These are phyloP conservation scores for Arxiozyma slooffiae DNA, from an alignment of 1,139 yeast species.

Conservation along the genomic window DNA sequence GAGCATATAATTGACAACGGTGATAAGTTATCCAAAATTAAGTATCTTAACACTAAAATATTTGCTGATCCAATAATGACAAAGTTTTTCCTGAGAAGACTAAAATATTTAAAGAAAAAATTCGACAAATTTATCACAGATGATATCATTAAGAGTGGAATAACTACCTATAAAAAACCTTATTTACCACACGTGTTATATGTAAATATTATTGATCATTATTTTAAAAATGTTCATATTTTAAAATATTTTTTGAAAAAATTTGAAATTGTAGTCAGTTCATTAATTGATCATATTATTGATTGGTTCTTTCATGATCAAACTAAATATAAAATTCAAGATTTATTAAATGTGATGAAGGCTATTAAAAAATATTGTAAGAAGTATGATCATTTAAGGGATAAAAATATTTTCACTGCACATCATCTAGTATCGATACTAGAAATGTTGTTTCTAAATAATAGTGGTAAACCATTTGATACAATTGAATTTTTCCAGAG, in stretches of 20 bases:
- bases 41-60: not conserved
- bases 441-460: not conserved
- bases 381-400: conserved; percentile 4
- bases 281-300: conserved; percentile 10
- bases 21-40: not conserved
- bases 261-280: conserved; percentile 12
- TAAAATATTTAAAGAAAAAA: not conserved
- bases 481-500: not conserved
- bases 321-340: conserved; percentile 6
- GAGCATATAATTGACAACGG: not conserved
- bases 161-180: not conserved
- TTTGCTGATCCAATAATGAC: conserved; percentile 3
- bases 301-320: conserved; percentile 17
- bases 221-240: conserved; percentile 11
- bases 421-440: conserved; percentile 2
- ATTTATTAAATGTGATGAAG: conserved; percentile 11
- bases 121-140: conserved; percentile 4
- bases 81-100: conserved; percentile 3
- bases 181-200: conserved; percentile 16
- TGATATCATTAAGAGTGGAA: not conserved
- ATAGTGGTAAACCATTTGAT: not conserved
- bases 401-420: not conserved
- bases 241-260: conserved; percentile 9
- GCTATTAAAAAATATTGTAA: conserved; percentile 5
- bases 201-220: conserved; percentile 8